Base-by-base conservation (phyloP, 75 land plant species). In the Sequoiadendron giganteum region DNA sequence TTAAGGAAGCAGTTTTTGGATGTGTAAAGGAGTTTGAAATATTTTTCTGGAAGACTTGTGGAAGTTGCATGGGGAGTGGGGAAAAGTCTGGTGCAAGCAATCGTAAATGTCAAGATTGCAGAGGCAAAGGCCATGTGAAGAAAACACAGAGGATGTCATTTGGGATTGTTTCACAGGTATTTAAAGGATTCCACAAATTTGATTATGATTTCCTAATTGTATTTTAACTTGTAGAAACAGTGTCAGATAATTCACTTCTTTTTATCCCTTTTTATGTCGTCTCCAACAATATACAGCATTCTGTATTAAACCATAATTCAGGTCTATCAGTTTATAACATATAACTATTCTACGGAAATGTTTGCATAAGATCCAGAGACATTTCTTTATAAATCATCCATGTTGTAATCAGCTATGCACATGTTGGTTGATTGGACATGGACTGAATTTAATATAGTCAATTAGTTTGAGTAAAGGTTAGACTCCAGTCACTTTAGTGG, bases 1-100 rank as follows among this genome's bases (percentile, higher is more conserved):
- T 96, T 86, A 92, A 93, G 87, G 97, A 96, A 90, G 94, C 97
- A 49, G 58, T 96, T 85, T 95, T 93, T 88, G 97, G 97, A 78
- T 91, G 86, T 84, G 38, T 86, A 54, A 68, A 56, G 28, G 90
- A 93, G 3, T 83, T 95, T 85, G 90, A 95, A 28, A 86, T 95
- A 87, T 73, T 80, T n/a, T 89, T 86, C 61, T 83, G 87, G 48
- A 94, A 93, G 86, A 86, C 91, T 84, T 96, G 97, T 86, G 89
- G 87, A 79, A 86, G 54, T 48, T 96, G 97, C 87, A 88, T 83
- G 88, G 97, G 97, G 39, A 87, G 89, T 36, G 97, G 97, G 79
- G 95, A 95, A 58, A 93, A 91, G 88, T 92, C 93, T 61, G 90
- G 89, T 32, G 89, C 75, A 73, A 89, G 79, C 81, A 79, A 92